phyloP scores from a whole-genome alignment of 2,329 filamentous ascomycete species.

The Talaromyces sp. region DNA sequence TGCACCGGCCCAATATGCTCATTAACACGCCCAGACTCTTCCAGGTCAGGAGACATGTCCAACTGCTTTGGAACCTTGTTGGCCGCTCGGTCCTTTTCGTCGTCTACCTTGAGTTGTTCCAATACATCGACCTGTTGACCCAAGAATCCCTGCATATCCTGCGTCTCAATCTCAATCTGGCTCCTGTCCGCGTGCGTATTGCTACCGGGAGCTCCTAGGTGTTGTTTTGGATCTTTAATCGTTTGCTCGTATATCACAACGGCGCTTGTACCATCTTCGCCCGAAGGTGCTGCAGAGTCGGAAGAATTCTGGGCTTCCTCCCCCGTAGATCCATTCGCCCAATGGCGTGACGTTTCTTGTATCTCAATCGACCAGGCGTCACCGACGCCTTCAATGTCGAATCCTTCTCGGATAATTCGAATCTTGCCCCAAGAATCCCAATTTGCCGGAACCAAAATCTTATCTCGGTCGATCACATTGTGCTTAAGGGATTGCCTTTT shows the following conservation, averaged over 20 bases:
- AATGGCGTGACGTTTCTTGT: conserved; percentile 44
- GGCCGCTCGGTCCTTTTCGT: conserved; percentile 41
- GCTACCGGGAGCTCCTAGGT: conserved; percentile 52
- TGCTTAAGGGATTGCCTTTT: conserved; percentile 76
- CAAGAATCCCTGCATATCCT: conserved; percentile 74
- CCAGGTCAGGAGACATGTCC: conserved; percentile 30
- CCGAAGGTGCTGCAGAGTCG: conserved; percentile 16
- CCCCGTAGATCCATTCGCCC: conserved; percentile 19
- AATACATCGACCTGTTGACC: conserved; percentile 69
- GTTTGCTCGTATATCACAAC: conserved; percentile 73
- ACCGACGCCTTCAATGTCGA: conserved; percentile 84
- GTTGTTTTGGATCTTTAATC: conserved; percentile 68
- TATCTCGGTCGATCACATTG: conserved; percentile 89
- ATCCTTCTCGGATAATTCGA: conserved; percentile 81
- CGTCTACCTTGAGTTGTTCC: conserved; percentile 59
- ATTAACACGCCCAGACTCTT: conserved; percentile 47
- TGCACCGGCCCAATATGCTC: conserved; percentile 92
- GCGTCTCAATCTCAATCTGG: conserved; percentile 58
- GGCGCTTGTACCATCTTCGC: conserved; percentile 50
- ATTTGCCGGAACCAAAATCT: conserved; percentile 89
- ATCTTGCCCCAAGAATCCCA: conserved; percentile 99
- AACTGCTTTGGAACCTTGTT: conserved; percentile 30
- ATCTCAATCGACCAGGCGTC: conserved; percentile 83
- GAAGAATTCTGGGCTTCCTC: conserved; percentile 23
- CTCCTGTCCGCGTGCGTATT: conserved; percentile 41